Base-by-base conservation (phyloP, 2,329 filamentous ascomycete species). In the Fonsecaea monophora region DNA sequence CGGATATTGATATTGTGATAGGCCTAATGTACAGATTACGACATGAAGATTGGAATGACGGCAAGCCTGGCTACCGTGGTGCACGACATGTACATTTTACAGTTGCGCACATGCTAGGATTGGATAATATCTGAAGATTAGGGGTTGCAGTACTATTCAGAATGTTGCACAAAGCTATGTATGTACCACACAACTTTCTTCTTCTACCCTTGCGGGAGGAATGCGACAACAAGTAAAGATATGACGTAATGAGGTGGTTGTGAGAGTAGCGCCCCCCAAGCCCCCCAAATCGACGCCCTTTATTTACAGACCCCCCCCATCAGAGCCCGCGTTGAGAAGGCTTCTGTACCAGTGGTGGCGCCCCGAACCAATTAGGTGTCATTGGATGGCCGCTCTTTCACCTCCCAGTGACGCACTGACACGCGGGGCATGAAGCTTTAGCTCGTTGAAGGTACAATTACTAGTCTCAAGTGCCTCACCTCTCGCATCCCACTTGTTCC, bases 1-100 rank as follows among this genome's bases (percentile, higher is more conserved):
- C 21, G 48, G 60, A 59, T 64, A 68, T 35, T 69, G 53, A 65
- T 18, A 38, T 18, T 53, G 32, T 12, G 1, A 48, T 25, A 53
- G 7, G 32, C 25, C 15, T 42, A 53, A 32, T 34, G 53, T 34
- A 53, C 40, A 48, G 21, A 53, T 7, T 32, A 55, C 18, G 38
- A n/a, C 18, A 1, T 38, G 48, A 32, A 32, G 30, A 15, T 42
- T 15, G 9, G 15, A n/a, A 48, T 34, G 55, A 40, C 9, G n/a
- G 18, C n/a, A 30, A 55, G 48, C 21, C 38, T 32, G 30, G 12
- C 12, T 48, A 57, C 50, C 13, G 48, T 38, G 50, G 50, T 38
- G 53, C 56, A 25, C 15, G 30, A 60, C 32, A 13, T 60, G 42
- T 50, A 60, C 18, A 50, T 35, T 37, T 35, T 30, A 10, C 45